Conservation (phyloP, 768 basidiomycete species). For the Ramaria sp. region DNA sequence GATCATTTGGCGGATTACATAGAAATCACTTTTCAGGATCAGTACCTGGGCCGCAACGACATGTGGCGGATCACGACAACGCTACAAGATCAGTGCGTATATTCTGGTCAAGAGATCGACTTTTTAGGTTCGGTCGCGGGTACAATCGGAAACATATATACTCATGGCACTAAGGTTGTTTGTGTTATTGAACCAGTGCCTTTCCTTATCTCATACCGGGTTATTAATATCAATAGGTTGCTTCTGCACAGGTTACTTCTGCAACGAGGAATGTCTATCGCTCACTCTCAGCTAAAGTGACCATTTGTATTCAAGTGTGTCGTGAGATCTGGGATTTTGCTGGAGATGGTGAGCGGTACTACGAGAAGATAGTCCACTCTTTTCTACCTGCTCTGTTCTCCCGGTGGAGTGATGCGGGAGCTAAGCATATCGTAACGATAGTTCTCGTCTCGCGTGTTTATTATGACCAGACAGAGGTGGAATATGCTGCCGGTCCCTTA, state of each 20-base stretch:
- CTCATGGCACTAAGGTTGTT: conserved; percentile 52
- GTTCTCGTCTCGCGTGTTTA: conserved; percentile 89
- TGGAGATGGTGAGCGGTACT: conserved; percentile 90
- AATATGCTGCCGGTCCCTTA: conserved; percentile 76
- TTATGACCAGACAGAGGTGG: conserved; percentile 72
- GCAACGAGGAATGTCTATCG: conserved; percentile 85
- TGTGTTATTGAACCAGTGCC: background rate
- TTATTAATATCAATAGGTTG: conserved; percentile 37
- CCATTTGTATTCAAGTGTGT: conserved; percentile 94
- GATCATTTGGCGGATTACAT: conserved; percentile 62
- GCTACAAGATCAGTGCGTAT: conserved; percentile 71
- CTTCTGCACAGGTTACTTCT: conserved; percentile 68
- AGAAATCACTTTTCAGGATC: conserved; percentile 88
- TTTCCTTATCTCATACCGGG: background rate
- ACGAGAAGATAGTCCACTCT: conserved; percentile 96
- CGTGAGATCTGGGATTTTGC: conserved; percentile 95
- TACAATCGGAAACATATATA: conserved; percentile 71
- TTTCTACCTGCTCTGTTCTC: conserved; percentile 85
- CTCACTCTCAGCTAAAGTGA: conserved; percentile 83
- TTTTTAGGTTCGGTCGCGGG: conserved; percentile 79
- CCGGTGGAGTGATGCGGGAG: conserved; percentile 73
- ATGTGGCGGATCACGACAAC: conserved; percentile 92
- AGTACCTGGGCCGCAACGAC: conserved; percentile 90
- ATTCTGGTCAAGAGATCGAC: conserved; percentile 72
- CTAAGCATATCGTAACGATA: conserved; percentile 90